Conservation (phyloP, 2,329 filamentous ascomycete genomes). For the Penicillium sp. region DNA sequence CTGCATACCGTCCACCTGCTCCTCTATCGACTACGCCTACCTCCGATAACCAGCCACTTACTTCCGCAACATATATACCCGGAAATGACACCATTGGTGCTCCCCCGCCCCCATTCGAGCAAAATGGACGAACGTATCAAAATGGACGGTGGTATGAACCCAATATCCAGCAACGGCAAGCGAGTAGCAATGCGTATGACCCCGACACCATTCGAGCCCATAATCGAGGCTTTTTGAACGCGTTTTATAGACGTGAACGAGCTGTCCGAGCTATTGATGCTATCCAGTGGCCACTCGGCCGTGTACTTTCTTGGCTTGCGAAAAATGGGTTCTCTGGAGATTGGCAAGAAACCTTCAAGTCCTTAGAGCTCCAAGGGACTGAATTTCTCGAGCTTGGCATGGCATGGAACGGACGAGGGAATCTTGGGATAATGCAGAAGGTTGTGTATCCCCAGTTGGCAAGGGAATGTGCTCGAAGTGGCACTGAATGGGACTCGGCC, state of each 20-base stretch:
- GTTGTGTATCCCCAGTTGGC: slow-evolving; percentile 84
- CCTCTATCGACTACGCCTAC: slow-evolving; percentile 41
- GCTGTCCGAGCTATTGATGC: slow-evolving; percentile 69
- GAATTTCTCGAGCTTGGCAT: slow-evolving; percentile 89
- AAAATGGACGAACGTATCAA: too few relatives aligned
- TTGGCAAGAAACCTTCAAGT: slow-evolving; percentile 93
- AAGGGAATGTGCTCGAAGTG: slow-evolving; percentile 74
- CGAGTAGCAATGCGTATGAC: too few relatives aligned
- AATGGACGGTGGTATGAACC: slow-evolving; percentile 41
- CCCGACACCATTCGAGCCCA: slow-evolving; percentile 47
- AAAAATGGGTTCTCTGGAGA: slow-evolving; percentile 88
- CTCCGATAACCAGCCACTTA: slow-evolving; percentile 54
- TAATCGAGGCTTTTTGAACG: too few relatives aligned
- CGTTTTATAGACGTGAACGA: too few relatives aligned
- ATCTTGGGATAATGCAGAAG: slow-evolving; percentile 90
- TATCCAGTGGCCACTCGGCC: slow-evolving; percentile 84
- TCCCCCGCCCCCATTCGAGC: slow-evolving; percentile 61
- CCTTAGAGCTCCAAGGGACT: slow-evolving; percentile 76
- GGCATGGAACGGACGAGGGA: slow-evolving; percentile 76
- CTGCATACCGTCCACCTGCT: slow-evolving; percentile 45
- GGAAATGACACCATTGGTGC: slow-evolving; percentile 85
- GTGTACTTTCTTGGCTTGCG: slow-evolving; percentile 85
- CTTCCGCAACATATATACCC: slow-evolving; percentile 89
- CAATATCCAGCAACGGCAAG: slow-evolving; percentile 29
- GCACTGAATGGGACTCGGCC: slow-evolving; percentile 77